These are phyloP conservation scores for Beauveria asiatica DNA, from an alignment of 2,329 filamentous ascomycete species.

Conservation along the genomic window DNA sequence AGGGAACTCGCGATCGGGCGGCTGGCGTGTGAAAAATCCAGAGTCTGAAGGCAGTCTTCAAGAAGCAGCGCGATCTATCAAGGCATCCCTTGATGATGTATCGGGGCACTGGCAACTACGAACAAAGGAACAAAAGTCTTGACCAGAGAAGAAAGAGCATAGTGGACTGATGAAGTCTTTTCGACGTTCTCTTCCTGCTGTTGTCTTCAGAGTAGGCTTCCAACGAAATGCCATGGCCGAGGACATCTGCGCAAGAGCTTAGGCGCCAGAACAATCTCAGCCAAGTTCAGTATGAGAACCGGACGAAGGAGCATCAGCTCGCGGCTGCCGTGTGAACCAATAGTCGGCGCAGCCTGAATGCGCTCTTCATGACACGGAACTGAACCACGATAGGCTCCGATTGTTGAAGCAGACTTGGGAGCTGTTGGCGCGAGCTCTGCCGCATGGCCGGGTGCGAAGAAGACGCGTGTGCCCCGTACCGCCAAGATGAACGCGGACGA, in stretches of 20 bases:
- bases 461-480: too few species aligned
- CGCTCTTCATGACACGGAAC: too few species aligned
- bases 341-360: conserved; percentile 20
- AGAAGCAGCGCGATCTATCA: not conserved
- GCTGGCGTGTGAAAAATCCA: not conserved
- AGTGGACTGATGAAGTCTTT: too few species aligned
- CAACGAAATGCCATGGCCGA: conserved; percentile 20
- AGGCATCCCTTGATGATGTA: not conserved
- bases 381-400: too few species aligned
- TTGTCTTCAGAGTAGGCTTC: conserved; percentile 21
- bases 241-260: conserved; percentile 17
- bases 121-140: not conserved
- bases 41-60: not conserved
- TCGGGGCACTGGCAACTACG: not conserved
- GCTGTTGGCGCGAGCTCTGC: too few species aligned
- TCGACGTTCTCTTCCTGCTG: conserved; percentile 5
- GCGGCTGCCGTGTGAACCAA: conserved; percentile 26
- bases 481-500: too few species aligned
- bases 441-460: too few species aligned
- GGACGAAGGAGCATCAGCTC: conserved; percentile 29
- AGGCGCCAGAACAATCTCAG: conserved; percentile 41
- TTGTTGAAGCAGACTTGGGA: too few species aligned
- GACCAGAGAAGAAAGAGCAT: not conserved
- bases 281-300: conserved; percentile 34
- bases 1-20: not conserved